Percentiles rank a stretch among this genome's conserved stretches.
phyloP scores from a whole-genome alignment of 257 asterid species.

The Plantago major region DNA sequence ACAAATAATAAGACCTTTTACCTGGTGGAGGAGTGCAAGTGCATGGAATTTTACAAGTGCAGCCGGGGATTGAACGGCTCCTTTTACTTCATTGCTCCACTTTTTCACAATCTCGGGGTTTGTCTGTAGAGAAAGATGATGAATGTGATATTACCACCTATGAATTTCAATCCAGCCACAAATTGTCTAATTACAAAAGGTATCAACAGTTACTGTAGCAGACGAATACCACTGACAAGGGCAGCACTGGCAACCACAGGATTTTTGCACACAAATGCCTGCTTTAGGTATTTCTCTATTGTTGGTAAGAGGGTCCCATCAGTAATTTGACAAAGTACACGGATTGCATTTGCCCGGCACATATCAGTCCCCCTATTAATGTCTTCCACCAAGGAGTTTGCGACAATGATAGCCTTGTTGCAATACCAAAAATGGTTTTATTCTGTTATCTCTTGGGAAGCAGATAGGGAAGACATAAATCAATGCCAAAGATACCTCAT shows the following conservation, averaged over 20 bases:
- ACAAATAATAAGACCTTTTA: conserved; percentile 27
- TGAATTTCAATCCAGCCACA: no score
- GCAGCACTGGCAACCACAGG: conserved; percentile 97
- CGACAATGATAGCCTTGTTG: conserved; percentile 81
- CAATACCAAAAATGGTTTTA: conserved; percentile 22
- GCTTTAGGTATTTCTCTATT: conserved; percentile 91
- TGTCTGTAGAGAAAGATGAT: no score
- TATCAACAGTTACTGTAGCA: conserved; percentile 96
- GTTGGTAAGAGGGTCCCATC: conserved; percentile 91
- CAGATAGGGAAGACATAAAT: background rate
- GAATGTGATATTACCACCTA: no score
- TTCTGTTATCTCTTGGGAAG: conserved; percentile 17
- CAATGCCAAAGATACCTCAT: conserved; percentile 54
- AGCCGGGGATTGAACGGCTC: conserved; percentile 91
- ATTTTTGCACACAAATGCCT: conserved; percentile 92
- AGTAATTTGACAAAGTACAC: conserved; percentile 86
- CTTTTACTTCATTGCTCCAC: conserved; percentile 98
- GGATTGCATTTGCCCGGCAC: conserved; percentile 94
- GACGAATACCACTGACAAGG: conserved; percentile 90
- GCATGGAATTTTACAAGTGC: conserved; percentile 96
- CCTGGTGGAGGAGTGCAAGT: conserved; percentile 93
- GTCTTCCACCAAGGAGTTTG: conserved; percentile 97
- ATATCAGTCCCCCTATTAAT: conserved; percentile 94
- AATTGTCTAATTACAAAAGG: no score
- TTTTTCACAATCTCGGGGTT: conserved; percentile 88